phyloP scores from a whole-genome alignment of 78 protist genomes.

The Dictyostelium citrinum region DNA sequence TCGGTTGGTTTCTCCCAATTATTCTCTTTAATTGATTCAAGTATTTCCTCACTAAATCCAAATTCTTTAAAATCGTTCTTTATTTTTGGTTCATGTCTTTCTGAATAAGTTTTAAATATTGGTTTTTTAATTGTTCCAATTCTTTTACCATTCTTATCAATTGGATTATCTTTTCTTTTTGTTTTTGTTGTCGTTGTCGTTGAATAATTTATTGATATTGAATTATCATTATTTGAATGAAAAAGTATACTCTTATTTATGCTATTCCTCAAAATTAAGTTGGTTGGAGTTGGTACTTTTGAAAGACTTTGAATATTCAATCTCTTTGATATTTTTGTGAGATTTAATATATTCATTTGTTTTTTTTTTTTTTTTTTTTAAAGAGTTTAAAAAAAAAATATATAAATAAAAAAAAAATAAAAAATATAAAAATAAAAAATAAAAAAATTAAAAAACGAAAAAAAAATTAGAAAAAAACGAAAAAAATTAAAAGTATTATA shows the following conservation, averaged over 20 bases:
- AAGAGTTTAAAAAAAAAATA: too few species aligned
- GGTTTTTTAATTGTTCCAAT: neutral
- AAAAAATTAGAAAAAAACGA: too few species aligned
- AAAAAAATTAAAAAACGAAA: too few species aligned
- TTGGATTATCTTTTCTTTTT: neutral
- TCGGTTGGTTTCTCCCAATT: slow-evolving; percentile 54
- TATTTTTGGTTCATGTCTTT: neutral
- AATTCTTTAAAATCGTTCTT: neutral
- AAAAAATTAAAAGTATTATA: too few species aligned
- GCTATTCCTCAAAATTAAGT: neutral
- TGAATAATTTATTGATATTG: neutral
- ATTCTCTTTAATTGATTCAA: slow-evolving; percentile 13
- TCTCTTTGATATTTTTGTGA: neutral
- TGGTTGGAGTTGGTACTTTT: neutral
- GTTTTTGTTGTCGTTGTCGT: neutral
- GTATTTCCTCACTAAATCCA: neutral
- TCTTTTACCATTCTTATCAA: neutral
- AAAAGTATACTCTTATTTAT: neutral
- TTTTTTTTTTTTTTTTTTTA: neutral
- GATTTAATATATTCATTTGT: neutral
- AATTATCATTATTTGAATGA: neutral
- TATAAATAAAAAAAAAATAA: too few species aligned
- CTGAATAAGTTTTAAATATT: neutral
- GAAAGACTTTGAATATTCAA: neutral
- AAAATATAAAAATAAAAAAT: too few species aligned